These are phyloP conservation scores for Chlorencoelia australis DNA, from an alignment of 2,329 filamentous ascomycete species.

Conservation along the genomic window DNA sequence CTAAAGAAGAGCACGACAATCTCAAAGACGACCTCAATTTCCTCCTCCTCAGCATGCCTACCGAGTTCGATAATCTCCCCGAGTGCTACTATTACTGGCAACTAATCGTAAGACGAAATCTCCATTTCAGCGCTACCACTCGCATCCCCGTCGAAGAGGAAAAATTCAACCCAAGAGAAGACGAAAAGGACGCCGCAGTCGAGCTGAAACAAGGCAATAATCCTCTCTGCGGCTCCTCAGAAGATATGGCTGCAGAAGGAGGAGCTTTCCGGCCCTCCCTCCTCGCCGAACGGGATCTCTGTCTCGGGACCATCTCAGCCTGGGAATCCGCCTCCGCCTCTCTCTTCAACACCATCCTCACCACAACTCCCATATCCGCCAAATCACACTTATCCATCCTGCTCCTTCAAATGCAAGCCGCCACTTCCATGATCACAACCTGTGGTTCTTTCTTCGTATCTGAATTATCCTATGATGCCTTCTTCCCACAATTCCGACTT, in stretches of 20 bases:
- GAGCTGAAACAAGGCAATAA: neutral
- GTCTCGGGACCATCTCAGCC: constrained; percentile 2
- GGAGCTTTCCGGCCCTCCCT: neutral
- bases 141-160: neutral
- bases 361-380: neutral
- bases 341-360: neutral
- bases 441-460: constrained; percentile 1
- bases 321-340: constrained; percentile 5
- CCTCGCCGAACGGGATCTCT: constrained; percentile 4
- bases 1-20: neutral
- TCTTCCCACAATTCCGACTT: constrained; percentile 4
- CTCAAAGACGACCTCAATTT: constrained; percentile 1
- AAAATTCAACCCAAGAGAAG: neutral
- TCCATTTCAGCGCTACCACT: constrained; percentile 6
- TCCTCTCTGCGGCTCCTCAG: constrained; percentile 1
- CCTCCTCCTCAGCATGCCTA: neutral
- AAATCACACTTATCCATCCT: constrained; percentile 4
- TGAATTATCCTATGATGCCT: constrained; percentile 9
- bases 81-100: constrained; percentile 6
- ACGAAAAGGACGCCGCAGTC: neutral
- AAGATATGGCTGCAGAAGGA: neutral
- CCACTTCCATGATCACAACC: constrained; percentile 4
- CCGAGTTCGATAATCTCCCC: constrained; percentile 2
- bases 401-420: constrained; percentile 7
- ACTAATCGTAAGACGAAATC: constrained; percentile 8